Evolutionary conservation across 108 stramenopile genomes (phyloP), one percentile per base, ranked within the genome.

Genomic region (Skeletonema tropicum): DNA sequence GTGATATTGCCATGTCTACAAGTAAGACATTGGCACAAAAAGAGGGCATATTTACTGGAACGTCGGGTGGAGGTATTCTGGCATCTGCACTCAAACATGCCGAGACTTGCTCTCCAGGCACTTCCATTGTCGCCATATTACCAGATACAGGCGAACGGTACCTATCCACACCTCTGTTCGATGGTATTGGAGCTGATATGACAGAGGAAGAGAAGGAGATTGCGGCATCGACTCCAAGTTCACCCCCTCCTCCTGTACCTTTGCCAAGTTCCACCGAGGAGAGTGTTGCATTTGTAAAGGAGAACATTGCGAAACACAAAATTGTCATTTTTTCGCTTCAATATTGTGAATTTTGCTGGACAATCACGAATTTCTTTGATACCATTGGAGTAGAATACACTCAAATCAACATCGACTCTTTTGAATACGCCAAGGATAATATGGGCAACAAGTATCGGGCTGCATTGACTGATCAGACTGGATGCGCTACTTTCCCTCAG

Each of bases 71-170:
- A 25, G 90, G 71, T 42, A 79, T 66, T 14, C 36, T 92, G 57
- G 77, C 57, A 29, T 76, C 75, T 10, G 90, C 90, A 3, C 23
- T 92, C 30, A 79, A 88, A n/a, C 48, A 72, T 38, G 90, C 90
- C 35, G 85, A 86, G 64, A 73, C 68, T 23, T 77, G 75, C 2
- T 59, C 76, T 4, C 58, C 62, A 13, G 90, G 90, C 29, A 64
- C 83, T 25, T 63, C 46, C 30, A 83, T 92, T 33, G 26, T 88
- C 1, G 83, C 79, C 38, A 86, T 92, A 60, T 30, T 92, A 12
- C 80, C 90, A 14, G 90, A 92, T 70, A 88, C 88, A 6, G 90
- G 86, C 19, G 90, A 92, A 72, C 79, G 90, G 7, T 86, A 88
- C 71, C 48, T 92, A 55, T 86, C 85, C 14, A 92, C 90, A 15